Conservation (phyloP, 2,329 filamentous ascomycete genomes). For the Fusarium xylarioides region DNA sequence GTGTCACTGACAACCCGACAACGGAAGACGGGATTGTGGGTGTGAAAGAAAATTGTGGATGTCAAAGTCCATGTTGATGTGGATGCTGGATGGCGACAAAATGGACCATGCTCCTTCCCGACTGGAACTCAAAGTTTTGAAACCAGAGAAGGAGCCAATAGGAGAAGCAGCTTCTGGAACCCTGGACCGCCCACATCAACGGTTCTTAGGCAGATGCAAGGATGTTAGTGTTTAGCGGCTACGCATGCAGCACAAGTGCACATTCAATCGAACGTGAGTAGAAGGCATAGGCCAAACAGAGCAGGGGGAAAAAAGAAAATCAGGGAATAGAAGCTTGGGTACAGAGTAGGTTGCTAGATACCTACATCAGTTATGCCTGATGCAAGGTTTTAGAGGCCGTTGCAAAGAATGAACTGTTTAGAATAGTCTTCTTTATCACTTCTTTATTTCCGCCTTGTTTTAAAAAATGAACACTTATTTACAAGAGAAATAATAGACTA, state of each 20-base stretch:
- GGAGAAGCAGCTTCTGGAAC: constrained; percentile 7
- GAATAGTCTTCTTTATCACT: background rate
- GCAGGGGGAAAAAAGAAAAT: background rate
- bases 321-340: background rate
- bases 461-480: background rate
- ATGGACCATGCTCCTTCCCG: constrained; percentile 35
- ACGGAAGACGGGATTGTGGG: background rate
- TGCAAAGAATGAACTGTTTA: background rate
- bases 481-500: background rate
- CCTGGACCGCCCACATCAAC: constrained; percentile 26
- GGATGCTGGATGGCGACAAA: constrained; percentile 24
- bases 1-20: background rate
- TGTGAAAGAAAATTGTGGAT: constrained; percentile 1
- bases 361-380: background rate
- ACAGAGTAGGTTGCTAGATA: background rate
- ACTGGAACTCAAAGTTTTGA: constrained; percentile 36
- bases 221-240: constrained; percentile 26
- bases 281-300: background rate
- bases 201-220: constrained; percentile 29
- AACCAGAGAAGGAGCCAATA: constrained; percentile 29
- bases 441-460: background rate
- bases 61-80: constrained; percentile 18
- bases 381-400: background rate
- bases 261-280: constrained; percentile 21
- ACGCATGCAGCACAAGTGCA: constrained; percentile 20